Base-by-base conservation (phyloP, 2,329 filamentous ascomycete genomes). In the Cadophora luteo-olivacea region DNA sequence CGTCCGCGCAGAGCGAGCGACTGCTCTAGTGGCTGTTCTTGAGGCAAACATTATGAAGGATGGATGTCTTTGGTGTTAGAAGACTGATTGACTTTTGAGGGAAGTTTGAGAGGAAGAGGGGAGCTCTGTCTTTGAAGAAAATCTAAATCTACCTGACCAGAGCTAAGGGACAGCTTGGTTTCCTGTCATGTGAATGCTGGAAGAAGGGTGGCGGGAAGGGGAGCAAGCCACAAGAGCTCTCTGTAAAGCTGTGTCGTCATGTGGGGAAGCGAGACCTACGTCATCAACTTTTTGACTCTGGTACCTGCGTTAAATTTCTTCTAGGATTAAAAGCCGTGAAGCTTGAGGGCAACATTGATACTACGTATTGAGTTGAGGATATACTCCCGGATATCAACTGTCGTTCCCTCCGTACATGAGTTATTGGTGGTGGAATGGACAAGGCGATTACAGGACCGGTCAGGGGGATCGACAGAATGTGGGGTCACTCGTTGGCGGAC, bases 1-100 rank as follows among this genome's bases (percentile, higher is more conserved):
- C 51, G 72, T 68, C 22, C 74, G 71, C 19, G 75, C 49, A 36
- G 72, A 54, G 29, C 68, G 66, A 51, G 66, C 70, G 63, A 72
- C 72, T 64, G 75, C 73, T 68, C 75, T 73, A 1, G 70, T 52
- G n/a, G 68, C 70, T 58, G 71, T 70, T 72, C 76, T 76, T 67
- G 76, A 75, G 38, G 75, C 64, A 49, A 74, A 52, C 75, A 77
- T 77, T 25, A n/a, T 64, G 51, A 45, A 9, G 38, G 29, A 12
- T 33, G 54, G n/a, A 36, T 33, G 32, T 58, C 24, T 33, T 51
- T 38, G 4, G 38, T 25, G 41, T 25, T 25, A 14, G 58, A 61
- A 61, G 38, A 29, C 12, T 24, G 32, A 61, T 45, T 58, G 55
- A 38, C 32, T 58, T 58, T 61, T 5, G 24, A 32, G 25, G n/a